Base-by-base conservation (phyloP, 192 early-diverging fungal species). In the Kickxella alabastrina region DNA sequence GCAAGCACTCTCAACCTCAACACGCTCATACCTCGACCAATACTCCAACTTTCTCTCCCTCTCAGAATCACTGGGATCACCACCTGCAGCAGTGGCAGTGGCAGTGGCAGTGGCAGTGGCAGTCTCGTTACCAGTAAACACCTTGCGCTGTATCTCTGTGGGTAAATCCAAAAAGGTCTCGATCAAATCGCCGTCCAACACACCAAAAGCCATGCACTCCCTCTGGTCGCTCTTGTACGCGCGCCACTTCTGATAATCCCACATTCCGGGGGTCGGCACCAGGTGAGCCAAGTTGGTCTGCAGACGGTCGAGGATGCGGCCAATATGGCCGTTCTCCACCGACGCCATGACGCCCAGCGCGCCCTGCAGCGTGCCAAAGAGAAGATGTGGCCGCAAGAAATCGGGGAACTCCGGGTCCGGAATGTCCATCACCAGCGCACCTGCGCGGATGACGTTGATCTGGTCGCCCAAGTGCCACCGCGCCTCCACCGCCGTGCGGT, bases 181-280 rank as follows among this genome's bases (percentile, higher is more conserved):
- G n/a, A 98, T 80, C 40, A 98, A 53, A 62, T 95, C 94, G 4
- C 95, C 95, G 62, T 98, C 93, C 34, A 98, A 62, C 50, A 89
- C 87, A 0, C 82, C 82, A 25, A 70, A 71, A 8, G 79, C 49
- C 10, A 73, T 55, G 6, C 53, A 43, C 0, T 43, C 63, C 10
- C 79, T 62, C 25, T 72, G 68, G 17, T 84, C 83, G 28, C 80
- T 85, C 21, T 36, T 51, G 51, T 82, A 91, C 1, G 58, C 54
- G 12, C 91, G 80, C 87, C 85, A 95, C 6, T 70, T 79, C 36
- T 45, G 47, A 63, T 91, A 84, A 25, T 62, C 62, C 38, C 89
- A 77, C 14, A 78, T 71, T 0, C 88, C 89, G 13, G 86, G 65
- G 0, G 80, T 69, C 0, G 64, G 58, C 9, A 85, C 45, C 4